Evolutionary conservation across 768 basidiomycete genomes (phyloP).

Genomic region (Rhizopogon vesiculosus): DNA sequence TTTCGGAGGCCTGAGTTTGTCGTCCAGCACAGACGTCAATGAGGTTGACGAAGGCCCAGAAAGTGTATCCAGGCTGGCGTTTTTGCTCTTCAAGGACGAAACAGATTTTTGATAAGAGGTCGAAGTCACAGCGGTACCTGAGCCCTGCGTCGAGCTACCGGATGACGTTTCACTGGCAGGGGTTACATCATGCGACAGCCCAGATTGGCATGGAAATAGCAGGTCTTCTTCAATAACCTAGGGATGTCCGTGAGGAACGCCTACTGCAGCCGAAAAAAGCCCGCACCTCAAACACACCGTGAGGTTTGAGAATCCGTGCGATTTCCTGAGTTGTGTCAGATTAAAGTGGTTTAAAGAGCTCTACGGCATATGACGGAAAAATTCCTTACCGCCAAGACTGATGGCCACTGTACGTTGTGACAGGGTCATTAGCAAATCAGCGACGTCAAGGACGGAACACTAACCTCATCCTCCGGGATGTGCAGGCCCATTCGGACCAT

Average conservation of each 20-base stretch:
- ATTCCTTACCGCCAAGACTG: slow-evolving; percentile 51
- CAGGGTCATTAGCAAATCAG: slow-evolving; percentile 10
- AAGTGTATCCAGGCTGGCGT: slow-evolving; percentile 6
- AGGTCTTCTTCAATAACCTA: slow-evolving; percentile 74
- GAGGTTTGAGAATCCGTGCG: slow-evolving; percentile 57
- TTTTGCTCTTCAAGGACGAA: slow-evolving; percentile 12
- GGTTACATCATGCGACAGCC: slow-evolving; percentile 2
- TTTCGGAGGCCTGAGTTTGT: slow-evolving; percentile 7
- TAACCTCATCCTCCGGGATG: slow-evolving; percentile 68
- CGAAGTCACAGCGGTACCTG: slow-evolving; percentile 19
- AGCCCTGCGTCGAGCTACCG: slow-evolving; percentile 21
- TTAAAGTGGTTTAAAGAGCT: slow-evolving; percentile 9
- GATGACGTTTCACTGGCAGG: slow-evolving; percentile 13
- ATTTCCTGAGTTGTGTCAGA: slow-evolving; percentile 45
- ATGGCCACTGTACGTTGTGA: slow-evolving; percentile 48
- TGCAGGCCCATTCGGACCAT: slow-evolving; percentile 61
- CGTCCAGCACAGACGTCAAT: slow-evolving; percentile 14
- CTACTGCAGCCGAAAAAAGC: neutral
- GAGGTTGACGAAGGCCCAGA: slow-evolving; percentile 15
- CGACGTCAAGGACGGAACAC: slow-evolving; percentile 6
- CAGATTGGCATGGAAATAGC: slow-evolving; percentile 54
- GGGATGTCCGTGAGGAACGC: slow-evolving; percentile 3
- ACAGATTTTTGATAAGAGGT: slow-evolving; percentile 19
- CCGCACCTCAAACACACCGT: slow-evolving; percentile 60
- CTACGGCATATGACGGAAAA: slow-evolving; percentile 9